Base-by-base conservation (phyloP, 2,329 filamentous ascomycete species). In the Alternaria triticina region DNA sequence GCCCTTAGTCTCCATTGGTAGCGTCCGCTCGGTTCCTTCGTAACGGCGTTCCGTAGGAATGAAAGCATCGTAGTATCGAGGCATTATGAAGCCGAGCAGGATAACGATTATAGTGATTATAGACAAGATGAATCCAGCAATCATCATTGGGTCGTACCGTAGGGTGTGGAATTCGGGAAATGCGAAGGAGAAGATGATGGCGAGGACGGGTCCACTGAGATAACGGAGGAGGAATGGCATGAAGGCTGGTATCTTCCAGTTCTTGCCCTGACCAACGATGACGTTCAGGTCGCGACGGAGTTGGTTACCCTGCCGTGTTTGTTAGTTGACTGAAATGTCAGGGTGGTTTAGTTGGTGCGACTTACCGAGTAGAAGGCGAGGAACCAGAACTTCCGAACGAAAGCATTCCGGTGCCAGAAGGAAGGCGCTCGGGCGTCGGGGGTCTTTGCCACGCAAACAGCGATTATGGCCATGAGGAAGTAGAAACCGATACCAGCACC, bases 331-430 rank as follows among this genome's bases (percentile, higher is more conserved):
- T 5, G 5, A 13, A 20, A 20, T 36, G 6, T 3, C 22, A 12
- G 15, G 25, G n/a, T 45, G 3, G 17, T 22, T 20, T 1, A 22
- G 20, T 45, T 22, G 17, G 2, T 22, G 2, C 12, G 43, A 51
- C 84, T 76, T 81, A 87, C 86, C n/a, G 86, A 88, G 74, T 88
- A 88, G 64, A 87, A 86, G 1, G 81, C 81, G 17, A 88, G 68
- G 63, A 83, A 88, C 84, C 85, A 88, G 49, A 87, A 82, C 1
- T 80, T 80, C 40, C 76, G 73, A 1, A 81, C 36, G 23, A 82
- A 72, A 0, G 67, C 60, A 40, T 81, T 85, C 6, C 68, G 70
- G 4, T 75, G 76, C 75, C 83, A 86, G 66, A 84, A 82, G 2
- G 75, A 75, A 0, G 84, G 78, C 0, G 83, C 82, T 6, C 68